Evolutionary conservation across 345 rosid genomes (phyloP), one percentile per base, ranked within the genome.

Genomic region (Euphorbia peplus): DNA sequence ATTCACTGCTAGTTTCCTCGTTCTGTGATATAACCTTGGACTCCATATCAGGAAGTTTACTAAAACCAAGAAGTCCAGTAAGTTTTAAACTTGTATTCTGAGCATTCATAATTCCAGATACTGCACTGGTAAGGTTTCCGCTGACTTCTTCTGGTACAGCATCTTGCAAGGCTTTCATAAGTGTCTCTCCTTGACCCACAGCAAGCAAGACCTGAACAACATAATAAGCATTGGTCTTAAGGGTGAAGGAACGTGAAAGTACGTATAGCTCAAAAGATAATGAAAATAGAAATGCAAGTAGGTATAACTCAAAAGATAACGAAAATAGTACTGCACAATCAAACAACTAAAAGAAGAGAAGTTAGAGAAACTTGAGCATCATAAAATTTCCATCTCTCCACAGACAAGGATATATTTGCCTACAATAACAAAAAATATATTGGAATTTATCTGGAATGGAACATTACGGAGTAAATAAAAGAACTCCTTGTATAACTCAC

Each of bases 61-160:
- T 70, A 1, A 73, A 72, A 55, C 71, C 78, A 35, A 71, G 78
- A 77, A 85, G 83, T 52, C 76, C 70, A 63, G 80, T 78, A 53
- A 86, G 68, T 32, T 86, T 88, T 61, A 89, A 69, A 69, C 76
- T 86, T 52, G 69, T 66, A 24, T 84, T 79, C 70, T 81, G 85
- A 67, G 89, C 78, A 15, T 75, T 76, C 84, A 91, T 61, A 73
- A 93, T 79, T 71, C 78, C 87, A 44, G 93, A 81, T 32, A 84
- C 88, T 60, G 96, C 73, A 63, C 80, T 64, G 56, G 88, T 88
- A 54, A 93, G 91, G 75, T 86, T 93, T 75, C 29, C 98, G 56
- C 90, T 89, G 79, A 91, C 98, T 25, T 93, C 97, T 83, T 88
- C 97, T 14, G 97, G 97, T 68, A 93, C 95, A 30, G 90, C 97